These are phyloP conservation scores for Penicillium soppii DNA, from an alignment of 495 filamentous ascomycete genomes.

Conservation along the genomic window DNA sequence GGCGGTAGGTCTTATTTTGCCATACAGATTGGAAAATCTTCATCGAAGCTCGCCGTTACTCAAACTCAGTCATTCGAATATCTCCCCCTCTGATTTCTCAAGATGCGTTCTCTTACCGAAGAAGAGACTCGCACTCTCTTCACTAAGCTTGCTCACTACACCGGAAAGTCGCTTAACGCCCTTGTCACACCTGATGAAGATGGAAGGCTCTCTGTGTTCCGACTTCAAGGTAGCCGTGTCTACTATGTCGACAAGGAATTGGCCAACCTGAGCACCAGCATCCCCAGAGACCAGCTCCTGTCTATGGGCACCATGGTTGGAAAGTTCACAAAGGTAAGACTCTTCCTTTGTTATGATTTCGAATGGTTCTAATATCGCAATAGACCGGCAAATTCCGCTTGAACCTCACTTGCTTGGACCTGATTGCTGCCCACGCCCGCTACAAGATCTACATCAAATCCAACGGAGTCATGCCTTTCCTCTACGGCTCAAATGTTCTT, in stretches of 20 bases:
- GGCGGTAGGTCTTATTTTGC: not conserved
- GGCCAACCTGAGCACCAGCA: constrained; percentile 84
- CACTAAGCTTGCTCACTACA: constrained; percentile 80
- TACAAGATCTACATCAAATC: constrained; percentile 94
- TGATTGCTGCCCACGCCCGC: constrained; percentile 83
- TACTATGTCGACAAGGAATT: constrained; percentile 86
- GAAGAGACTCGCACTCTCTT: constrained; percentile 5
- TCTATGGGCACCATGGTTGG: constrained; percentile 83
- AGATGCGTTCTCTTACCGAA: constrained; percentile 7
- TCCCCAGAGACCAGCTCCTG: constrained; percentile 75
- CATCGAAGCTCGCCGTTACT: not conserved
- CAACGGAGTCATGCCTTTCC: constrained; percentile 83
- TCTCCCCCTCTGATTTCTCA: not conserved
- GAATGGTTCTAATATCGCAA: constrained; percentile 47
- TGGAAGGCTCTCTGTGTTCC: constrained; percentile 77
- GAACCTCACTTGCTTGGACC: constrained; percentile 57
- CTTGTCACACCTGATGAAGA: constrained; percentile 53
- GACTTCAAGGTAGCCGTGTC: constrained; percentile 73
- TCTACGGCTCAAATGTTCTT: constrained; percentile 75
- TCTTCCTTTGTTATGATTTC: not conserved
- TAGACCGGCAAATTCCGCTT: constrained; percentile 77
- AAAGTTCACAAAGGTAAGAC: constrained; percentile 26
- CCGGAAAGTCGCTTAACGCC: constrained; percentile 41
- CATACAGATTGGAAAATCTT: not conserved
- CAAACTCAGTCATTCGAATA: not conserved